Conservation (phyloP, 345 rosid species). For the Citrus unshiu region DNA sequence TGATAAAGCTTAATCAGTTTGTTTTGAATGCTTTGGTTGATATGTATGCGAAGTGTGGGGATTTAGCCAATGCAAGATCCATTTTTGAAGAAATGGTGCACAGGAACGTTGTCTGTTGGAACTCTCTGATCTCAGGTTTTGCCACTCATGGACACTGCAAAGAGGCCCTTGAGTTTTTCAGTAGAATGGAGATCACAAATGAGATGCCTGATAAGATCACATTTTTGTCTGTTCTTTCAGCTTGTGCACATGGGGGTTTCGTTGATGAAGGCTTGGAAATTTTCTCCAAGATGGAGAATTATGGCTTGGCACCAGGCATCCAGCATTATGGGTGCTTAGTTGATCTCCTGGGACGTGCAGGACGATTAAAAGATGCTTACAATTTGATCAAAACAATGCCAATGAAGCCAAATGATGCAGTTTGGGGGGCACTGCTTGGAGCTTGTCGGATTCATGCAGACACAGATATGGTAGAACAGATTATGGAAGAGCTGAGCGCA, state of each 20-base stretch:
- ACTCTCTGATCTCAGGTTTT: slow-evolving; percentile 67
- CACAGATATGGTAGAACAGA: slow-evolving; percentile 41
- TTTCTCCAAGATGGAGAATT: slow-evolving; percentile 53
- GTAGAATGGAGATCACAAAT: slow-evolving; percentile 44
- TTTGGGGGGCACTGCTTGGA: slow-evolving; percentile 72
- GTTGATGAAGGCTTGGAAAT: slow-evolving; percentile 58
- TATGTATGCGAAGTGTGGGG: slow-evolving; percentile 83
- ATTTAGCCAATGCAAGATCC: slow-evolving; percentile 43
- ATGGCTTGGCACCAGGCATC: slow-evolving; percentile 35
- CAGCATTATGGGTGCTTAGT: slow-evolving; percentile 74
- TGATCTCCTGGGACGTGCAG: slow-evolving; percentile 69
- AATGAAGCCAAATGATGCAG: slow-evolving; percentile 56
- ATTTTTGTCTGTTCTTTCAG: slow-evolving; percentile 53
- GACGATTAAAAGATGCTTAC: slow-evolving; percentile 66
- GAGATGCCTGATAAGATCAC: slow-evolving; percentile 59
- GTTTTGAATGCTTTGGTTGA: slow-evolving; percentile 59
- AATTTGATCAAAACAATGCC: slow-evolving; percentile 55
- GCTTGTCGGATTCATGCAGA: slow-evolving; percentile 63
- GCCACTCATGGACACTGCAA: slow-evolving; percentile 50
- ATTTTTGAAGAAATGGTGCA: slow-evolving; percentile 48
- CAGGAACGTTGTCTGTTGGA: slow-evolving; percentile 64
- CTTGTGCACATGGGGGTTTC: slow-evolving; percentile 71
- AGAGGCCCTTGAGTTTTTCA: slow-evolving; percentile 62
- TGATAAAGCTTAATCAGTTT: slow-evolving; percentile 49
- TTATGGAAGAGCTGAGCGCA: slow-evolving; percentile 33